phyloP scores from a whole-genome alignment of 1,139 yeast genomes.

The Taphrina pruni region DNA sequence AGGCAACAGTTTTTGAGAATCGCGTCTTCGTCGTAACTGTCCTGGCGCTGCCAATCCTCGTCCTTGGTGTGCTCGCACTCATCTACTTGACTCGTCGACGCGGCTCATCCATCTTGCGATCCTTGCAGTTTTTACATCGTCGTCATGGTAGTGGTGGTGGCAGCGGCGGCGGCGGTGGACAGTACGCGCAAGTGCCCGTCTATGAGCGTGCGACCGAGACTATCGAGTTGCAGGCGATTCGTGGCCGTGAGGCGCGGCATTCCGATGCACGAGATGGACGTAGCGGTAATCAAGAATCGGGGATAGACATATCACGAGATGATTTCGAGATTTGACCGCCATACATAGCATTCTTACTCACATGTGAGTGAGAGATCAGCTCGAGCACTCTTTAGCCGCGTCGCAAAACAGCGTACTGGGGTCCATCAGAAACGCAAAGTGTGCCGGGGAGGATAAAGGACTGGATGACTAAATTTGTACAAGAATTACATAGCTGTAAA shows the following conservation, averaged over 20 bases:
- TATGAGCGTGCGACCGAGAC: neutral
- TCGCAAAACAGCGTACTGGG: too few species aligned
- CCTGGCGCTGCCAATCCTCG: neutral
- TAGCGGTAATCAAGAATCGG: too few species aligned
- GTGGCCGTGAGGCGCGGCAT: too few species aligned
- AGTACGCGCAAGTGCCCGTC: neutral
- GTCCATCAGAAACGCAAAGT: too few species aligned
- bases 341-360: too few species aligned
- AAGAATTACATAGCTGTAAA: neutral
- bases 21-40: neutral
- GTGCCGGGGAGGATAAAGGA: too few species aligned
- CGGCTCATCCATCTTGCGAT: neutral
- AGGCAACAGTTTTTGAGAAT: neutral
- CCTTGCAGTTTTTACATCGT: neutral
- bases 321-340: neutral
- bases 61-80: neutral
- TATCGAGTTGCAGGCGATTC: neutral
- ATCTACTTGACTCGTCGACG: constrained; percentile 1
- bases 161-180: neutral
- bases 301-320: too few species aligned
- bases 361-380: neutral
- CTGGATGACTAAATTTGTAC: neutral
- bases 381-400: too few species aligned
- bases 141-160: too few species aligned
- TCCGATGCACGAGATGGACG: too few species aligned